phyloP scores from a whole-genome alignment of 2,329 filamentous ascomycete genomes.

The Apiospora pterosperma region DNA sequence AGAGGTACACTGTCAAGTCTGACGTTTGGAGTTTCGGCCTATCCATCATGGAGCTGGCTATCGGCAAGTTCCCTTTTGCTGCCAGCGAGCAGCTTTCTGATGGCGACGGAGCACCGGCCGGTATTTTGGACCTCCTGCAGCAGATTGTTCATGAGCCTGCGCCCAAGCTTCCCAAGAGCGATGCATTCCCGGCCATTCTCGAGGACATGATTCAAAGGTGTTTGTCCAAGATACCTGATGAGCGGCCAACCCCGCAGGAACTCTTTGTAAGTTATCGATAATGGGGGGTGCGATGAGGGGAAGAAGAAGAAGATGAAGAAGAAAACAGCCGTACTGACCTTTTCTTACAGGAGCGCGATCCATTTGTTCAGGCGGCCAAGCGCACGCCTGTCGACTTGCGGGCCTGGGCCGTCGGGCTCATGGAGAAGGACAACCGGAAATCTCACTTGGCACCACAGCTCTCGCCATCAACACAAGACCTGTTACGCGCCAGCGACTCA shows the following conservation, averaged over 20 bases:
- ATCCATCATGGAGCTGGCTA: conserved; percentile 93
- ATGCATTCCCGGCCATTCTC: conserved; percentile 91
- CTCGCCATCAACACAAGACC: conserved; percentile 73
- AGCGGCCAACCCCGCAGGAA: conserved; percentile 87
- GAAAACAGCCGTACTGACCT: neutral
- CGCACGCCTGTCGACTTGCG: conserved; percentile 90
- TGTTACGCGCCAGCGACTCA: conserved; percentile 64
- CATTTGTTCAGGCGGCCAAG: conserved; percentile 95
- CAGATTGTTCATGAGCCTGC: conserved; percentile 97
- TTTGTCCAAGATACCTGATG: conserved; percentile 82
- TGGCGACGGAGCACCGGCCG: conserved; percentile 79
- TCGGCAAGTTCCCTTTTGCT: conserved; percentile 94
- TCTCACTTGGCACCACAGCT: conserved; percentile 83
- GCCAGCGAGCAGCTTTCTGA: conserved; percentile 68
- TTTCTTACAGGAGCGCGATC: conserved; percentile 72
- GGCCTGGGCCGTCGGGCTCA: conserved; percentile 90
- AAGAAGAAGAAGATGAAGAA: no score
- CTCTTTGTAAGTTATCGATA: conserved; percentile 68
- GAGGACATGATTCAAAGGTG: conserved; percentile 98
- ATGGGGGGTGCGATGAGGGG: no score
- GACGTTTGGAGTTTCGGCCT: conserved; percentile 99
- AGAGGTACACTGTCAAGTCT: conserved; percentile 95
- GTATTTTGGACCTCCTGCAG: conserved; percentile 92
- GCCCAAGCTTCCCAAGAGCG: conserved; percentile 90
- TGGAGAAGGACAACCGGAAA: conserved; percentile 93